Evolutionary conservation across 768 basidiomycete species (phyloP), one percentile per base, ranked within the genome.

Genomic region (Lanmaoa rubissima): DNA sequence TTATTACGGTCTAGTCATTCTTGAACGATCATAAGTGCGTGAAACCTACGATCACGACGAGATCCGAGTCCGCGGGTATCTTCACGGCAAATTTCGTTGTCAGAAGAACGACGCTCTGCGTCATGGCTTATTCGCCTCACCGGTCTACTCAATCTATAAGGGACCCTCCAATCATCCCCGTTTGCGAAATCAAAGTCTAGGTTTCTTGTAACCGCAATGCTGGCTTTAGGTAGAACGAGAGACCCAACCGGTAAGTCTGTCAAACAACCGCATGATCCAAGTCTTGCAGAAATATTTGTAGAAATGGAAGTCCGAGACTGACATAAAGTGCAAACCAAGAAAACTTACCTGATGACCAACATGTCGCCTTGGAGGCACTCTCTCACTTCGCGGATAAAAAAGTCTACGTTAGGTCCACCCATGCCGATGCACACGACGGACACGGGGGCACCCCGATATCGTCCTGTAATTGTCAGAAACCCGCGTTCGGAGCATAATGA

Each of bases 331-430:
- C 16, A 28, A 9, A 5, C 2, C 13, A 10, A 41, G 17, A 32
- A 19, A 32, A 41, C 69, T 53, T 48, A 81, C 81, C 81, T 76
- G 48, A 83, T 72, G 56, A 82, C 74, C 49, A 80, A 69, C 76
- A 82, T 76, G 54, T 82, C 80, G 16, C 90, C 90, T 56, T 70
- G 77, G 39, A 90, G 69, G 61, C 86, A 85, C 70, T 92, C 91
- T 58, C 90, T 79, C 26, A 81, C 83, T 73, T 93, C 90, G 59
- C 90, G 82, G 21, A 93, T 81, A 68, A 92, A 90, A 73, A 92
- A 93, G 70, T 93, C 91, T 75, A 86, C 87, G 73, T 90, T 92
- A 1, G 90, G 82, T 57, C 74, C 77, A 19, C 91, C 91, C 91
- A 92, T 93, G 13, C 91, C 91, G 53, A 92, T 91, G 61, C 86